Evolutionary conservation across 2,329 filamentous ascomycete genomes (phyloP).

Genomic region (Zasmidium cellare): DNA sequence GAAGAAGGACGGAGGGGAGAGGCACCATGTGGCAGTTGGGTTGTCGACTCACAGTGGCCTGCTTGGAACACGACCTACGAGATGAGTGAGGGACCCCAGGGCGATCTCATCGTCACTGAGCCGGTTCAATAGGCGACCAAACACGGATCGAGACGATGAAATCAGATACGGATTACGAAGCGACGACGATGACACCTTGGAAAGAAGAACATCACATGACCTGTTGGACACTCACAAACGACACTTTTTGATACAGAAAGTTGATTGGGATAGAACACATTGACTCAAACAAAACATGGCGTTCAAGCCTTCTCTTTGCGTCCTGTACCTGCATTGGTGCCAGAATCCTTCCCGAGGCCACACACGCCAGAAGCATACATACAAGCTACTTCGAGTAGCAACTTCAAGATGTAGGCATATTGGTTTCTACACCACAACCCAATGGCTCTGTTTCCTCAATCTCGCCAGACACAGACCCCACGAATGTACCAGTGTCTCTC

Average conservation of each 20-base stretch:
- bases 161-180: no score
- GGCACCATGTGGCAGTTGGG: slow-evolving; percentile 30
- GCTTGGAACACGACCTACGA: slow-evolving; percentile 21
- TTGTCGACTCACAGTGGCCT: slow-evolving; percentile 34
- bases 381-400: no score
- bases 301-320: no score
- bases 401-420: no score
- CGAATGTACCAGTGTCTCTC: no score
- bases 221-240: neutral
- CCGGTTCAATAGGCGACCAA: neutral
- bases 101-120: slow-evolving; percentile 10
- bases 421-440: no score
- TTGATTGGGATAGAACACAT: no score
- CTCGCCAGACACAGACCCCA: no score
- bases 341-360: neutral
- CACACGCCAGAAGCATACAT: neutral
- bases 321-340: neutral
- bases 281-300: no score
- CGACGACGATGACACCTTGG: no score
- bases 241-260: neutral
- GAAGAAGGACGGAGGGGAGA: slow-evolving; percentile 28
- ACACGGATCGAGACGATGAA: no score
- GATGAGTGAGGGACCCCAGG: slow-evolving; percentile 7
- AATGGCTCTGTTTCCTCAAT: no score
- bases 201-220: neutral